Evolutionary conservation across 768 basidiomycete genomes (phyloP).

Genomic region (Lentinula aciculospora): DNA sequence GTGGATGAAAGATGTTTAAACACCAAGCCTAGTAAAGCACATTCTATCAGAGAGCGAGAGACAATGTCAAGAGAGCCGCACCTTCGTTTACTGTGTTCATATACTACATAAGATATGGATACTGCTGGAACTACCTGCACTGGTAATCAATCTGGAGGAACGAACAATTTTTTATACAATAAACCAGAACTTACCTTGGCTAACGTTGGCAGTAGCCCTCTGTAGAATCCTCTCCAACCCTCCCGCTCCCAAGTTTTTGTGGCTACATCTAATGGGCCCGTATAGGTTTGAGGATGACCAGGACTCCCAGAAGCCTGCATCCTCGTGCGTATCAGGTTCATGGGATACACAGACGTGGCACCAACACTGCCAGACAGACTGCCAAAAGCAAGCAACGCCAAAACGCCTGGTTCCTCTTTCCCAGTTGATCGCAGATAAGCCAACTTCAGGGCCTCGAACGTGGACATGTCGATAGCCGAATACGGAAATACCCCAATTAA

Average conservation of each 20-base stretch:
- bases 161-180: neutral
- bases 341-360: conserved; percentile 88
- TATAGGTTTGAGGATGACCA: conserved; percentile 89
- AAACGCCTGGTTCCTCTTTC: conserved; percentile 83
- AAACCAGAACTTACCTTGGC: conserved; percentile 60
- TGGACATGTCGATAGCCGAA: conserved; percentile 96
- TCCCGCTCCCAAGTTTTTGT: conserved; percentile 76
- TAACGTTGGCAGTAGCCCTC: conserved; percentile 85
- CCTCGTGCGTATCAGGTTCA: conserved; percentile 89
- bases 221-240: conserved; percentile 93
- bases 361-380: conserved; percentile 92
- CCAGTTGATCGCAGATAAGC: conserved; percentile 84
- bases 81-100: conserved; percentile 82
- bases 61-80: conserved; percentile 22
- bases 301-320: conserved; percentile 95
- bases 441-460: conserved; percentile 93
- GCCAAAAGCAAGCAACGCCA: conserved; percentile 85
- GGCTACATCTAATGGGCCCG: conserved; percentile 82
- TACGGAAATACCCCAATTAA: conserved; percentile 95
- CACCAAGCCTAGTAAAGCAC: conserved; percentile 28
- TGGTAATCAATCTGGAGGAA: neutral
- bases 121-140: conserved; percentile 88
- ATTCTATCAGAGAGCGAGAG: conserved; percentile 8
- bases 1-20: conserved; percentile 12
- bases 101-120: conserved; percentile 94